Conservation (phyloP, 2,329 filamentous ascomycete genomes). For the Alternaria sp. region DNA sequence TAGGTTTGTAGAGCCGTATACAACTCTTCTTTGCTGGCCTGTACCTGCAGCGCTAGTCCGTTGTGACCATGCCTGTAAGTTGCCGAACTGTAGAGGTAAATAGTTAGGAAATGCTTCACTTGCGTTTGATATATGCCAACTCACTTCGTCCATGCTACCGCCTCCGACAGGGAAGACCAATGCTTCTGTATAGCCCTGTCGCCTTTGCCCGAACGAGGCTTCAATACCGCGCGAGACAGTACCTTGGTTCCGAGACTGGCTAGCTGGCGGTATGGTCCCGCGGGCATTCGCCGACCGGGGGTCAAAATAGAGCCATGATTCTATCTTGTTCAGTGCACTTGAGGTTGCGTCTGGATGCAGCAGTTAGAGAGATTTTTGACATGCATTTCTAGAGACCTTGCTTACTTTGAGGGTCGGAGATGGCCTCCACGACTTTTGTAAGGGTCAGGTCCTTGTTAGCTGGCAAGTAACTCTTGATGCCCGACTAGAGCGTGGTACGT, state of each 20-base stretch:
- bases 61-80: slow-evolving; percentile 93
- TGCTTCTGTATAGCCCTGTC: slow-evolving; percentile 88
- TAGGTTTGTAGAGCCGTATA: slow-evolving; percentile 90
- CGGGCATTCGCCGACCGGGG: slow-evolving; percentile 91
- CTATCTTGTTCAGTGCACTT: slow-evolving; percentile 93
- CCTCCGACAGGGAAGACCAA: slow-evolving; percentile 93
- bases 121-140: slow-evolving; percentile 44
- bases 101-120: neutral
- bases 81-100: slow-evolving; percentile 52
- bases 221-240: slow-evolving; percentile 67
- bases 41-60: slow-evolving; percentile 69
- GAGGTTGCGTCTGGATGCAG: slow-evolving; percentile 71
- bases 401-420: slow-evolving; percentile 87
- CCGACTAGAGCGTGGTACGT: slow-evolving; percentile 59
- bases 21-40: slow-evolving; percentile 77
- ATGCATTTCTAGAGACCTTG: neutral
- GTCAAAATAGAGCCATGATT: slow-evolving; percentile 97
- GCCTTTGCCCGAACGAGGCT: slow-evolving; percentile 87
- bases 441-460: slow-evolving; percentile 94
- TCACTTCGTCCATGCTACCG: slow-evolving; percentile 98
- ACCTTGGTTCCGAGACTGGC: slow-evolving; percentile 58
- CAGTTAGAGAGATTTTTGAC: neutral
- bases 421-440: slow-evolving; percentile 96
- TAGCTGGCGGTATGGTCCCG: slow-evolving; percentile 86
- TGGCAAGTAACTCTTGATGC: slow-evolving; percentile 98